phyloP scores from a whole-genome alignment of 768 basidiomycete species.

The Mycena pura region DNA sequence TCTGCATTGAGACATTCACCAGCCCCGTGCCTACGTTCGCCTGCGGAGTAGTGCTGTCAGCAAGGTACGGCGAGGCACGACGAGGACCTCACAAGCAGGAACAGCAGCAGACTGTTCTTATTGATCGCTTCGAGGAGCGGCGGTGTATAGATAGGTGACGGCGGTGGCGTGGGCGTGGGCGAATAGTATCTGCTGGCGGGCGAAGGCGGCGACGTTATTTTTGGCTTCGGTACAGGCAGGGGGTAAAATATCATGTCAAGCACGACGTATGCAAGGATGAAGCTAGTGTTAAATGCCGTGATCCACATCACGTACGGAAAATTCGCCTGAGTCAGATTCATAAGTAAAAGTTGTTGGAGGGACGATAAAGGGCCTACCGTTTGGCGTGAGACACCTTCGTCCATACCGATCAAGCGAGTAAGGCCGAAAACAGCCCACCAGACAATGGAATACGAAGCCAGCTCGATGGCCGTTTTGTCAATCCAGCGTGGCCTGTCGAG shows the following conservation, averaged over 20 bases:
- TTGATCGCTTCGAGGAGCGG: constrained; percentile 83
- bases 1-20: constrained; percentile 78
- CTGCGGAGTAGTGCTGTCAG: constrained; percentile 43
- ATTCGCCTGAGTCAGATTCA: constrained; percentile 66
- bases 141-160: constrained; percentile 40
- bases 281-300: constrained; percentile 85
- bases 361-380: constrained; percentile 42
- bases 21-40: constrained; percentile 89
- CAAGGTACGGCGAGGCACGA: background rate
- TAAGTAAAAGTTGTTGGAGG: background rate
- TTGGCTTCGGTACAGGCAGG: constrained; percentile 44
- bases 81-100: constrained; percentile 71
- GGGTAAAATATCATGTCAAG: constrained; percentile 78
- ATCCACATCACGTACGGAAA: constrained; percentile 90
- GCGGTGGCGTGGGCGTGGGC: constrained; percentile 7
- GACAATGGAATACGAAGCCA: constrained; percentile 75
- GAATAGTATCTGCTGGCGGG: background rate
- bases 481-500: constrained; percentile 56
- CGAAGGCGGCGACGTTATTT: constrained; percentile 20
- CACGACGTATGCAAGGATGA: constrained; percentile 80
- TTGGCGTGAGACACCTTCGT: constrained; percentile 51
- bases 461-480: constrained; percentile 78
- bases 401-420: constrained; percentile 46
- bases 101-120: constrained; percentile 76
- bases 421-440: constrained; percentile 77